These are phyloP conservation scores for Limonomyces culmigenus DNA, from an alignment of 1,284 basidiomycete genomes.

Conservation along the genomic window DNA sequence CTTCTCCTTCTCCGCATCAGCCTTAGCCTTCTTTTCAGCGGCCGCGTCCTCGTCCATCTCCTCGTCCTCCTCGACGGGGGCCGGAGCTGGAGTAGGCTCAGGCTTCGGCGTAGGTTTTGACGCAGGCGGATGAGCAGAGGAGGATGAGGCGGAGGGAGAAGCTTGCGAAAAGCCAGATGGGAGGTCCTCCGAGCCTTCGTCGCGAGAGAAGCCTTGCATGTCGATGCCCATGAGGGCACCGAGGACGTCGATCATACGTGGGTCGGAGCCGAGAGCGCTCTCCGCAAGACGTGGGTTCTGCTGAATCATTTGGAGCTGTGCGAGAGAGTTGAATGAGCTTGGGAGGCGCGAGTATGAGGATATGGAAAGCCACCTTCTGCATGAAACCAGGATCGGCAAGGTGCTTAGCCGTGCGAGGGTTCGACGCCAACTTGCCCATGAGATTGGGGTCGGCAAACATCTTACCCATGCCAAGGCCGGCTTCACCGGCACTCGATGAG, in stretches of 20 bases:
- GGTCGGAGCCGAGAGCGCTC: conserved; percentile 43
- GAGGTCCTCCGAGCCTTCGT: conserved; percentile 72
- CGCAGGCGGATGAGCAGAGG: conserved; percentile 22
- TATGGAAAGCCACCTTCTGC: conserved; percentile 29
- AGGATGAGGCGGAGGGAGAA: conserved; percentile 15
- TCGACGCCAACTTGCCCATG: conserved; percentile 67
- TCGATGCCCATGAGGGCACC: conserved; percentile 92
- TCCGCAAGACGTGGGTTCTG: conserved; percentile 45
- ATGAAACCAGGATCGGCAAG: conserved; percentile 74
- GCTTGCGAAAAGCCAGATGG: conserved; percentile 39
- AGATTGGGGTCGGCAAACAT: conserved; percentile 80
- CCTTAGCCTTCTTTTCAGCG: conserved; percentile 52
- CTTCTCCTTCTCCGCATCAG: conserved; percentile 65
- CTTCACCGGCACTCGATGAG: conserved; percentile 17
- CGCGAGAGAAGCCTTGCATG: conserved; percentile 73
- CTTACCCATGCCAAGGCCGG: conserved; percentile 46
- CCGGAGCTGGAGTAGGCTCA: conserved; percentile 14
- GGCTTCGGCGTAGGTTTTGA: conserved; percentile 23
- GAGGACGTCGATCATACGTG: conserved; percentile 87
- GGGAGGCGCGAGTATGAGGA: neutral
- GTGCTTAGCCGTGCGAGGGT: conserved; percentile 75
- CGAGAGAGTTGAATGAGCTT: neutral
- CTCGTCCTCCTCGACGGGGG: conserved; percentile 31
- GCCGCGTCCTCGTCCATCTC: conserved; percentile 41
- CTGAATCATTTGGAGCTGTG: conserved; percentile 39